Percentiles rank a stretch among this genome's conserved stretches.
phyloP scores from a whole-genome alignment of 163 green algal species.

The Coccomyxa subellipsoidea region DNA sequence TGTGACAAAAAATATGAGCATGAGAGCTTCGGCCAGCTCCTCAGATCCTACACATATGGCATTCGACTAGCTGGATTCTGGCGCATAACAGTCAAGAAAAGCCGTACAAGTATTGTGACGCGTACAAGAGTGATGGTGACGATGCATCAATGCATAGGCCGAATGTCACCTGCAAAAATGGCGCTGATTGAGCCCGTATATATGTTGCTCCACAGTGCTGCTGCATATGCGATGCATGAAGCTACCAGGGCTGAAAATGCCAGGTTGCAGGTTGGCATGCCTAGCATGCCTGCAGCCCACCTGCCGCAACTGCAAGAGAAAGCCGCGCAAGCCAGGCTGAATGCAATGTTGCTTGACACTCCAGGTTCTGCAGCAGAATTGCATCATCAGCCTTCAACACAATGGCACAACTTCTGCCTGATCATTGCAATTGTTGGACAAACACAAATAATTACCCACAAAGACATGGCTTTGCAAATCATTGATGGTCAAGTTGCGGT shows the following conservation, averaged over 20 bases:
- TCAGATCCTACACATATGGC: constrained; percentile 22
- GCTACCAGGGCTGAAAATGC: neutral
- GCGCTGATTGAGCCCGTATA: neutral
- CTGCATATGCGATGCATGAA: neutral
- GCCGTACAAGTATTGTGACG: no score
- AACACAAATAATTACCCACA: no score
- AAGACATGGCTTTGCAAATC: no score
- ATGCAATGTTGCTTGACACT: neutral
- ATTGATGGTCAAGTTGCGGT: no score
- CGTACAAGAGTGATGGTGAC: no score
- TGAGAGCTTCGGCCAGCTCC: constrained; percentile 34
- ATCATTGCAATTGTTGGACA: no score
- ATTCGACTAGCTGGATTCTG: no score
- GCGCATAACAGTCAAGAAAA: no score
- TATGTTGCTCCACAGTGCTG: neutral
- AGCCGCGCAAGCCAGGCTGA: neutral
- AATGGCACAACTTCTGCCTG: no score
- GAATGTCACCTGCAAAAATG: constrained; percentile 6
- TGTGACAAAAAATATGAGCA: constrained; percentile 61
- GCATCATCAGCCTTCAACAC: neutral
- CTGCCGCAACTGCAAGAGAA: neutral
- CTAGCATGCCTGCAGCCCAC: neutral
- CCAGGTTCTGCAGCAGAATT: neutral
- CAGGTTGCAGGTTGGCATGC: neutral
- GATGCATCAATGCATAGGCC: no score